Evolutionary conservation across 225 moss, liverwort and hornwort genomes (phyloP), one percentile per base, ranked within the genome.

Genomic region (Marchantia paleacea): DNA sequence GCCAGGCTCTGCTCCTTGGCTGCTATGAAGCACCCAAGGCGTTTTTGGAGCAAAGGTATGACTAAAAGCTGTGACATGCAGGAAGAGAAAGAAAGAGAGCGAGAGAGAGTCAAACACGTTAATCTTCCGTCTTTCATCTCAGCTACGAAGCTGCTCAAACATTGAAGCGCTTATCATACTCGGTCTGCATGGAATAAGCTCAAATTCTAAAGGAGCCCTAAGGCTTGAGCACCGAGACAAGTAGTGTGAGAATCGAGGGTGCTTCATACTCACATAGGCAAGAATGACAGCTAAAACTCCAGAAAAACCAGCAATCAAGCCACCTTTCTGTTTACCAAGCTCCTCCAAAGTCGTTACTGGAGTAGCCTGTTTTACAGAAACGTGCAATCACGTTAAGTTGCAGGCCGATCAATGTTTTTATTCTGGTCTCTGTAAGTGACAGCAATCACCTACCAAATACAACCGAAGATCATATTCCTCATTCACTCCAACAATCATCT

Each of bases 241-340:
- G 1, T 57, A 57, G 6, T 57, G 25, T 66, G 26, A 66, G 66
- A 20, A 60, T 60, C 18, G n/a, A 58, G 65, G 5, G 0, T 65
- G 10, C 20, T 65, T 25, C 26, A 65, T 65, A 29, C 68, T 68
- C 16, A 68, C 68, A 25, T 31, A 68, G 16, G 25, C 28, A 12
- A 61, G 47, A 39, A 28, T 8, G 48, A 47, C 68, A 0, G 68
- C 28, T 2, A 68, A 12, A 31, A 68, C 29, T 55, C 81, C 79
- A 15, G 74, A 82, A 28, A 55, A 26, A 65, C 72, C 78, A 75
- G 82, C 82, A 18, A 85, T 69, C 12, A 79, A 24, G 66, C 78
- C 73, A 47, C n/a, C 62, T 52, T 52, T 72, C 19, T 65, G 61
- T 16, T 55, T 55, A 31, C 18, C 66, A 74, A 84, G 54, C 31